Percentiles rank a stretch among this genome's conserved stretches.
Evolutionary conservation across 2,329 filamentous ascomycete genomes (phyloP).

Genomic region (Cryphonectria parasitica): DNA sequence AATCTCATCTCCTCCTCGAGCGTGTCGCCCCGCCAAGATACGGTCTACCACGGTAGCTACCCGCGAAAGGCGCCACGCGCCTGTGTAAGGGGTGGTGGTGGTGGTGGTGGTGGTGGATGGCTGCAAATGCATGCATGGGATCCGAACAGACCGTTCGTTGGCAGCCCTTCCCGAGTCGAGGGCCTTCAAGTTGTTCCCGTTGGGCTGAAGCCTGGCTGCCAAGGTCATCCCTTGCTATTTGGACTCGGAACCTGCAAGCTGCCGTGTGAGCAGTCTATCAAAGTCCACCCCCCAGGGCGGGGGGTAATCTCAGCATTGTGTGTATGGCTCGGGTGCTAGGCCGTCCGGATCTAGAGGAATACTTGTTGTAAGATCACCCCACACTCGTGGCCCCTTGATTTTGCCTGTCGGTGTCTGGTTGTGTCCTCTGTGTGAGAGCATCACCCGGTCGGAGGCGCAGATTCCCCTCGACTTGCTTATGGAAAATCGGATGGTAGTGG

Average conservation of each 20-base stretch:
- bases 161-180: background rate
- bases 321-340: background rate
- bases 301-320: background rate
- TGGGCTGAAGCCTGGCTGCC: background rate
- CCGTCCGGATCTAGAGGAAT: background rate
- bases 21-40: background rate
- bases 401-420: background rate
- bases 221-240: background rate
- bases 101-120: background rate
- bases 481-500: background rate
- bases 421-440: background rate
- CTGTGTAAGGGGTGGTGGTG: conserved; percentile 7
- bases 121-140: background rate
- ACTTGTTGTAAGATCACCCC: background rate
- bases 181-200: background rate
- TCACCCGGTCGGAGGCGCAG: background rate
- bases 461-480: background rate
- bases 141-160: background rate
- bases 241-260: conserved; percentile 4
- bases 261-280: conserved; percentile 16
- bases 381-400: background rate
- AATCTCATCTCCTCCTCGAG: background rate
- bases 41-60: conserved; percentile 10
- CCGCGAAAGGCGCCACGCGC: conserved; percentile 12
- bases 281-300: background rate